Evolutionary conservation across 192 early-diverging fungal genomes (phyloP).

Genomic region (Coemansia sp.): DNA sequence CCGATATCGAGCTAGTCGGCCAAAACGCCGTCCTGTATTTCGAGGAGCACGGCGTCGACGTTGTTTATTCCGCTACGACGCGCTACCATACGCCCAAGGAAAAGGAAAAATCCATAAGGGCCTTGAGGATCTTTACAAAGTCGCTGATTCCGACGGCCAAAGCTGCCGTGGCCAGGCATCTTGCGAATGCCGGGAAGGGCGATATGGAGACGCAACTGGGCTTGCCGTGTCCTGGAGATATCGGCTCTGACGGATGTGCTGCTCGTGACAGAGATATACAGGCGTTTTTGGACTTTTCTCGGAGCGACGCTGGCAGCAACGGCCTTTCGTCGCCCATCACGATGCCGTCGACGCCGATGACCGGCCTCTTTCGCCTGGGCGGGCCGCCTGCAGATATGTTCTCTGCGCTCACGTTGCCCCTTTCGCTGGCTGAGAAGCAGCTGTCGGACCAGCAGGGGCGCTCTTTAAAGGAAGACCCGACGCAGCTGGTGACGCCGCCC

Average conservation of each 20-base stretch:
- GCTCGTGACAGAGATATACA: neutral
- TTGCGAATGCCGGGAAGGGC: too few relatives aligned
- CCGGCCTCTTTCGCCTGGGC: neutral
- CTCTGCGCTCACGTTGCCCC: too few relatives aligned
- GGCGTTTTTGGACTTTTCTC: neutral
- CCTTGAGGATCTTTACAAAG: too few relatives aligned
- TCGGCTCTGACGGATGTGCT: too few relatives aligned
- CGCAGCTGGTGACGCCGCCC: neutral
- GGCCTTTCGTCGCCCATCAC: neutral
- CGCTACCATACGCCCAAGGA: too few relatives aligned
- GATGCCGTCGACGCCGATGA: neutral
- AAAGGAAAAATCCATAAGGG: neutral
- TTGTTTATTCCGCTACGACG: neutral
- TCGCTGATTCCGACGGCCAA: too few relatives aligned
- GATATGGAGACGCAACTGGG: too few relatives aligned
- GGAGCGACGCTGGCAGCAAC: neutral
- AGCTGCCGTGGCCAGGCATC: too few relatives aligned
- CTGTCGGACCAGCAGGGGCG: too few relatives aligned
- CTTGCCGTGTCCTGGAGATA: too few relatives aligned
- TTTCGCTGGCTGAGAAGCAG: too few relatives aligned
- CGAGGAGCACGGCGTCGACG: neutral
- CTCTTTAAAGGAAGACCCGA: neutral
- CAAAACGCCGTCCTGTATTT: constrained; percentile 24
- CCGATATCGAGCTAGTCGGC: constrained; percentile 47
- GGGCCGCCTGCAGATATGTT: neutral